phyloP scores from a whole-genome alignment of 495 filamentous ascomycete species.

The Acidomyces sp. region DNA sequence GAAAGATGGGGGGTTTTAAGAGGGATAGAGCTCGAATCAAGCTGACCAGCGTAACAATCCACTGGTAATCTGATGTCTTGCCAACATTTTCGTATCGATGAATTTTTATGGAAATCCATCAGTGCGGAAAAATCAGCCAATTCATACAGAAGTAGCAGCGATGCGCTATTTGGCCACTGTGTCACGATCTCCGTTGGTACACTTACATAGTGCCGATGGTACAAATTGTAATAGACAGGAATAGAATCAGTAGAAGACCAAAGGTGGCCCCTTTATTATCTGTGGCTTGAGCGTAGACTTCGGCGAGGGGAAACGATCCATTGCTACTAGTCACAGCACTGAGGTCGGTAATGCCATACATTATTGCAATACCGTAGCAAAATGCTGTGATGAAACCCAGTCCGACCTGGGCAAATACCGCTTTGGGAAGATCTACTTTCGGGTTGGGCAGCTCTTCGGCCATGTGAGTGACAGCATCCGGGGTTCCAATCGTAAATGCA shows the following conservation, averaged over 20 bases:
- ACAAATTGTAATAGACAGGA: slow-evolving; percentile 49
- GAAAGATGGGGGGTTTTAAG: no score
- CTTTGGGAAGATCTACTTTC: slow-evolving; percentile 47
- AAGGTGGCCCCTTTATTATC: slow-evolving; percentile 41
- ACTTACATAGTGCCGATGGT: slow-evolving; percentile 53
- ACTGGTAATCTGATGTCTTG: no score
- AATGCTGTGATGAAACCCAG: slow-evolving; percentile 56
- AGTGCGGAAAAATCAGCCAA: no score
- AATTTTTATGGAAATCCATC: no score
- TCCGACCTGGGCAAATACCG: slow-evolving; percentile 32
- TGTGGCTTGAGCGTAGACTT: slow-evolving; percentile 68
- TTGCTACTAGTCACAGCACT: slow-evolving; percentile 40
- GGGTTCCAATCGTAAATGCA: slow-evolving; percentile 72
- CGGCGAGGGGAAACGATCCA: slow-evolving; percentile 58
- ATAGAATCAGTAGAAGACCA: slow-evolving; percentile 58
- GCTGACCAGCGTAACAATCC: no score
- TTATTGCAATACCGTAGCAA: slow-evolving; percentile 58
- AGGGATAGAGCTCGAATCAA: no score
- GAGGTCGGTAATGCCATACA: slow-evolving; percentile 58
- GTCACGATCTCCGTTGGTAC: no score
- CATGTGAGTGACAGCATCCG: slow-evolving; percentile 55
- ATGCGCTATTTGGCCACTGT: no score
- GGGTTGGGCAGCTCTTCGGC: slow-evolving; percentile 70
- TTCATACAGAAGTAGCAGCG: no score
- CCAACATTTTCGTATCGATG: no score